Base-by-base conservation (phyloP, 345 rosid genomes). In the Balakata baccata region DNA sequence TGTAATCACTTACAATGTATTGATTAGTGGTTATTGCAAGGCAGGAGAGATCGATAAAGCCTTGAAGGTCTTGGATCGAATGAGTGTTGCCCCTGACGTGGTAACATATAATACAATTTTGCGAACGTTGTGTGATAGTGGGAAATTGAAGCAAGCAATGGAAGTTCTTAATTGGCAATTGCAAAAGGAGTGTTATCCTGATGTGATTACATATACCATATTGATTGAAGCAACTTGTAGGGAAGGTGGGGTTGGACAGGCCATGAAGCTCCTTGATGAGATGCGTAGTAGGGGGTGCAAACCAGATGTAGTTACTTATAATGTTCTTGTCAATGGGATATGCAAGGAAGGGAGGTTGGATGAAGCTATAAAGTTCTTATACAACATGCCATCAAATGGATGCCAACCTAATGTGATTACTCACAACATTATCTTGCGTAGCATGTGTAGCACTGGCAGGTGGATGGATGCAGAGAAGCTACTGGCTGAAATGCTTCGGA, bases 381-480 rank as follows among this genome's bases (percentile, higher is more conserved):
- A 87, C 50, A 83, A 43, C 75, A 83, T 92, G 93, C 85, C 90
- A 25, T 87, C 91, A n/a, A 80, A 77, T 53, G 92, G 89, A 72
- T 92, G 90, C 81, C 86, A 86, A 69, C 97, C 98, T 6, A 85
- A 92, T 78, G 96, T 89, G 73, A 87, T 92, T 56, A 89, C 93
- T 16, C 87, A 89, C 78, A 90, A 92, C 77, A 89, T 85, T 45
- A 86, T 94, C 14, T 79, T 94, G 80, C 89, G 97, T 67, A 86
- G 97, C 81, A 80, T 90, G 94, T 89, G 95, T 74, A 82, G 91
- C 77, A 84, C 93, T 0, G 97, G 92, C 59, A 86, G 98, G 81
- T 89, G 94, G 98, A 88, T 81, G 88, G 97, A 94, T 59, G 97
- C 97, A 0, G 97, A 94, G 81, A 88, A 62, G 78, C 86, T 92